A percentile compares a stretch with the other conserved stretches of the same genome.
Conservation (phyloP, 2,329 filamentous ascomycete species). For the Aspergillaceae sp. region DNA sequence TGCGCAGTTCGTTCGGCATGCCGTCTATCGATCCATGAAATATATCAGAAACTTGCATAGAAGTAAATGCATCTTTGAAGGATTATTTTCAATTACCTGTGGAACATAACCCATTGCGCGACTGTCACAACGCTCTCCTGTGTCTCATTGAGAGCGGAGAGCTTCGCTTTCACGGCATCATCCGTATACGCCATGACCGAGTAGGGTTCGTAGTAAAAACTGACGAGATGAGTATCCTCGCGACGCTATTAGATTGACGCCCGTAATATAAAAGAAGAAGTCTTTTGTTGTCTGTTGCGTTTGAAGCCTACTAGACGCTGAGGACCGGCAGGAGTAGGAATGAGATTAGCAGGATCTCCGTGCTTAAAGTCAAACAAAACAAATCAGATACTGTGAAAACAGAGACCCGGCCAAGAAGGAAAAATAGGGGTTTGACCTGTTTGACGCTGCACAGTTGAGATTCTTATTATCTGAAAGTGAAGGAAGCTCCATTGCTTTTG, state of each 20-base stretch:
- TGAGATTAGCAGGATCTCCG: too few species aligned
- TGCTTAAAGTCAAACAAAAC: background rate
- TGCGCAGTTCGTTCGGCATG: slow-evolving; percentile 87
- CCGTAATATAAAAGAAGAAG: background rate
- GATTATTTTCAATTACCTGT: slow-evolving; percentile 55
- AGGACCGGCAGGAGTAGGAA: too few species aligned
- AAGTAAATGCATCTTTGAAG: slow-evolving; percentile 7
- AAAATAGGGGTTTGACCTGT: too few species aligned
- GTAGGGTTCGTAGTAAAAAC: background rate
- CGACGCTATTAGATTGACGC: background rate
- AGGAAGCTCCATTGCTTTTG: background rate
- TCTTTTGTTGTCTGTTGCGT: background rate
- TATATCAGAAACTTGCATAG: slow-evolving; percentile 9
- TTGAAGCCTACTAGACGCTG: too few species aligned
- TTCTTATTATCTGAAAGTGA: background rate
- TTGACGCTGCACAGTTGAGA: too few species aligned
- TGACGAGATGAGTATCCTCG: background rate
- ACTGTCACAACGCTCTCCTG: slow-evolving; percentile 95
- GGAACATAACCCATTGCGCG: slow-evolving; percentile 99
- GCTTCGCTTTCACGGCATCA: slow-evolving; percentile 88
- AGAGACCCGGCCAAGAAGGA: background rate
- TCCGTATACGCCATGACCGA: slow-evolving; percentile 81
- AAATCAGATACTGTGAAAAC: background rate
- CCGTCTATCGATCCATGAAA: slow-evolving; percentile 48
- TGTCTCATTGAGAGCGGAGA: slow-evolving; percentile 90